A percentile compares a stretch with the other conserved stretches of the same genome.
Evolutionary conservation across 1,284 basidiomycete species (phyloP).

Genomic region (Cronartium ribicola): DNA sequence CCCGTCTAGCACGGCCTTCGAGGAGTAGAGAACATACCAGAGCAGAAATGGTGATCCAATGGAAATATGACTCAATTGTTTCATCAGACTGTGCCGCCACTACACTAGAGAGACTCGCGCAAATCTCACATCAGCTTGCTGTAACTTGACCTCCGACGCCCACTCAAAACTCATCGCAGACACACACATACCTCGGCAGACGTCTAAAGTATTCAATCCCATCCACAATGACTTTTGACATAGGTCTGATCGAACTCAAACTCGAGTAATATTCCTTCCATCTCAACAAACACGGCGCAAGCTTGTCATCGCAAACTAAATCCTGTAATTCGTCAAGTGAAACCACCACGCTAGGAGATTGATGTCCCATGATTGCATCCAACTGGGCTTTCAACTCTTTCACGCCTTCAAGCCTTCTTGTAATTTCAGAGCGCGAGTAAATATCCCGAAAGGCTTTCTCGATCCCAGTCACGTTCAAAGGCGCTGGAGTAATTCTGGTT

Average conservation of each 20-base stretch:
- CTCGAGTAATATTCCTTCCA: slow-evolving; percentile 32
- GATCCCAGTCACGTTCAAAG: neutral
- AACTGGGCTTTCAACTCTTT: neutral
- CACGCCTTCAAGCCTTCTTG: neutral
- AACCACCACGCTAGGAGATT: neutral
- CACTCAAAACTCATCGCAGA: too few relatives aligned
- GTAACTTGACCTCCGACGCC: neutral
- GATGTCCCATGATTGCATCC: neutral
- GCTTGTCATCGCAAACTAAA: neutral
- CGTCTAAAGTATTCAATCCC: slow-evolving; percentile 22
- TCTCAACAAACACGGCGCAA: slow-evolving; percentile 20
- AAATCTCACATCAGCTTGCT: neutral
- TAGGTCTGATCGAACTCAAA: neutral
- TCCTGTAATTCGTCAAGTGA: slow-evolving; percentile 7
- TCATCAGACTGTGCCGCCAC: neutral
- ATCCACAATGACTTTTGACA: neutral
- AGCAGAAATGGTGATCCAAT: slow-evolving; percentile 17
- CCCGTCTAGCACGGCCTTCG: too few relatives aligned
- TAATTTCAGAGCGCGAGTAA: slow-evolving; percentile 3
- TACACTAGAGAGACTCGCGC: neutral
- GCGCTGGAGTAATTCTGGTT: neutral
- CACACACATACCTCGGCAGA: slow-evolving; percentile 5
- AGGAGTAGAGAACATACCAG: neutral
- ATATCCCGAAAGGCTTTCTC: slow-evolving; percentile 5
- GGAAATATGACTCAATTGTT: slow-evolving; percentile 27